Percentiles rank a stretch among this genome's conserved stretches.
Conservation (phyloP, 495 filamentous ascomycete species). For the Lophiotrema nucula region DNA sequence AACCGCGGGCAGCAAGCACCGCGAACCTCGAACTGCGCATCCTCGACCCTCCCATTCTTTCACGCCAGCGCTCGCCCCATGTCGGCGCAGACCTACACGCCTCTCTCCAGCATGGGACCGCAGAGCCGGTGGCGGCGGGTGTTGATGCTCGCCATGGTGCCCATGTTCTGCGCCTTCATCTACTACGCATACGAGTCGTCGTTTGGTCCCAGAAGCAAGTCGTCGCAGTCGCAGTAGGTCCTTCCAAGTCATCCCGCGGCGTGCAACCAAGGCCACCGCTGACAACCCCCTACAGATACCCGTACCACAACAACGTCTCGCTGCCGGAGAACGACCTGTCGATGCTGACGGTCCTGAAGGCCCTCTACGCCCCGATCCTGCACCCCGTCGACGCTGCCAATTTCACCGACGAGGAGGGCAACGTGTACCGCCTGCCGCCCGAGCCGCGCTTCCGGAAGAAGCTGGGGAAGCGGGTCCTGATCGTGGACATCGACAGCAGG, state of each 20-base stretch:
- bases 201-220: constrained; percentile 5
- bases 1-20: too few species aligned
- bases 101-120: constrained; percentile 13
- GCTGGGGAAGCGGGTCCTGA: constrained; percentile 33
- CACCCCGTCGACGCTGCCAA: constrained; percentile 28
- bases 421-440: constrained; percentile 16
- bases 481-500: constrained; percentile 33
- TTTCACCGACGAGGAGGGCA: constrained; percentile 34
- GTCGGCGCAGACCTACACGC: constrained; percentile 5
- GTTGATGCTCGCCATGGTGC: constrained; percentile 25
- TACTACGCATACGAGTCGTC: constrained; percentile 27
- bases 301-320: constrained; percentile 11
- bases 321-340: constrained; percentile 14
- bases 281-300: not conserved
- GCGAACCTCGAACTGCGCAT: too few species aligned
- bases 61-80: too few species aligned
- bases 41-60: too few species aligned
- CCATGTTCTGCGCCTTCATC: constrained; percentile 24
- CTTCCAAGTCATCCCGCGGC: not conserved
- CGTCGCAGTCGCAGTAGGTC: constrained; percentile 17
- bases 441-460: constrained; percentile 29
- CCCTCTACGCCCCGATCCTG: constrained; percentile 27
- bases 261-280: not conserved
- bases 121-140: constrained; percentile 32
- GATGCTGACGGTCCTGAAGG: constrained; percentile 27